Evolutionary conservation across 768 basidiomycete species (phyloP), one percentile per base, ranked within the genome.

Genomic region (Sarcodon aspratus): DNA sequence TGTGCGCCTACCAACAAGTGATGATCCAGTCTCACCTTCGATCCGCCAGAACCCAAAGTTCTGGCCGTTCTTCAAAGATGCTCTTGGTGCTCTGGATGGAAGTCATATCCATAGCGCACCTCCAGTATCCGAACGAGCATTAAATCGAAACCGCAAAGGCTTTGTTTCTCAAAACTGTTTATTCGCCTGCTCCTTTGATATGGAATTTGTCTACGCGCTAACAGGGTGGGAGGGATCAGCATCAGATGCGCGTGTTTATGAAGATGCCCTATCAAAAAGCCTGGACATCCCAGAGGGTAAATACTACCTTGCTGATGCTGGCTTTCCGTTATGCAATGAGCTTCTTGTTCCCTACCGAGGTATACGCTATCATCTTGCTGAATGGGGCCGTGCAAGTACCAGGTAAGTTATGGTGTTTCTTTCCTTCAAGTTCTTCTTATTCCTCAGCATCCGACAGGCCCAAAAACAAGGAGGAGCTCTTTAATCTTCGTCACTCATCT

Each of bases 51-150:
- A 68, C 47, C 53, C 61, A 12, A 59, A 62, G 45, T 58, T 64
- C 44, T 69, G 47, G 48, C 69, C 65, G 0, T 69, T 52, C 48
- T 68, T 71, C 47, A 40, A 49, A 27, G 52, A 59, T 31, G 58
- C 59, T 21, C 46, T 61, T 36, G 63, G 64, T 3, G 61, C 64
- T 0, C 58, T 71, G 46, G 66, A 69, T 58, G 63, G 69, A 1
- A 61, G 64, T 0, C 59, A 66, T 34, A 55, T 68, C 32, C 46
- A 52, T 51, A 57, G 54, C 2, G 56, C 46, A 33, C 54, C 54
- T 1, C 34, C 57, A 8, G 50, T 46, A 18, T 53, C 10, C 13
- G 57, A 57, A 32, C 48, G 48, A 32, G 18, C 51, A 10, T 34
- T 36, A 3, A 49, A 49, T 36, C 50, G 54, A 3, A 57, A 64